These are phyloP conservation scores for Quercus alba DNA, from an alignment of 306 rosid genomes.

Conservation along the genomic window DNA sequence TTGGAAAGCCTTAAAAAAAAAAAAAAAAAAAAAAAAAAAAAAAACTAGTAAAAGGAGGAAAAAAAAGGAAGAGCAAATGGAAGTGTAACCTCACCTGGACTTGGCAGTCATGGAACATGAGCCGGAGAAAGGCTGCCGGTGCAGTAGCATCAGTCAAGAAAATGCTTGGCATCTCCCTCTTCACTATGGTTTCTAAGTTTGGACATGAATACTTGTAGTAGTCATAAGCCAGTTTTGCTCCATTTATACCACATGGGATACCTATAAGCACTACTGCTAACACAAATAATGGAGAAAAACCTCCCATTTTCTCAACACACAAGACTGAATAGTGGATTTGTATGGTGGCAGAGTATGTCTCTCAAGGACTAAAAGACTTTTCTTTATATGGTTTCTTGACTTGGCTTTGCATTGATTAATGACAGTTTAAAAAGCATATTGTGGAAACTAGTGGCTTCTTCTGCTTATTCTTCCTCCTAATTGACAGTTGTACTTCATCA, in stretches of 20 bases:
- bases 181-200: constrained; percentile 24
- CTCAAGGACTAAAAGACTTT: neutral
- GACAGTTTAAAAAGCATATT: too few relatives aligned
- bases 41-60: neutral
- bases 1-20: too few relatives aligned
- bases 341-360: neutral
- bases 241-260: constrained; percentile 10
- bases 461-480: too few relatives aligned
- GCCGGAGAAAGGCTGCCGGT: constrained; percentile 41
- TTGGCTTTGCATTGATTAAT: neutral
- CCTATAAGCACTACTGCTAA: constrained; percentile 9
- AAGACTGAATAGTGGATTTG: neutral
- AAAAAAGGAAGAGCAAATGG: neutral
- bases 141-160: constrained; percentile 31
- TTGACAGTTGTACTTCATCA: too few relatives aligned
- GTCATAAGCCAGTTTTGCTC: constrained; percentile 30
- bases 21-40: too few relatives aligned
- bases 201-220: constrained; percentile 42
- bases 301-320: constrained; percentile 22
- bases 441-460: too few relatives aligned
- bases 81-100: constrained; percentile 28
- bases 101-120: constrained; percentile 53
- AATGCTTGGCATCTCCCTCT: constrained; percentile 16
- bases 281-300: constrained; percentile 11
- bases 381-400: neutral